A percentile compares a stretch with the other conserved stretches of the same genome.
phyloP scores from a whole-genome alignment of 495 filamentous ascomycete species.

The Podospora pseudocomata region DNA sequence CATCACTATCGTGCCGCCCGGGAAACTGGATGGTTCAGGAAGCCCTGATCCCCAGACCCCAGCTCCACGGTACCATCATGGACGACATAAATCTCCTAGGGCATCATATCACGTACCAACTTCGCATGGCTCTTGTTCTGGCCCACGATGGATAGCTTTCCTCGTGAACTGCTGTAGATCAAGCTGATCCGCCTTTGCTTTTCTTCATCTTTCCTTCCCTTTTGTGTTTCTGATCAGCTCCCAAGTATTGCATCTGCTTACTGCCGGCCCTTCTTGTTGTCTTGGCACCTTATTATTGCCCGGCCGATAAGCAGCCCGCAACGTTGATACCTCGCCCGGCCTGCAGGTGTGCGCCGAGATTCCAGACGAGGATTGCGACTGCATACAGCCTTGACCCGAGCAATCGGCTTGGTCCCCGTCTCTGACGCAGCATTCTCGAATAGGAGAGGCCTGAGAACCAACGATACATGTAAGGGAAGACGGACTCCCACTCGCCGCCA shows the following conservation, averaged over 20 bases:
- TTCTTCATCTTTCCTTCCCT: background rate
- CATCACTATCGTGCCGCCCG: slow-evolving; percentile 2
- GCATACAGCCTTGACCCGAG: background rate
- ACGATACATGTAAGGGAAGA: background rate
- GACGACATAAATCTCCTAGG: background rate
- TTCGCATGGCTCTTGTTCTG: background rate
- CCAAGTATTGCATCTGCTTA: background rate
- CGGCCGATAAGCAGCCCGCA: background rate
- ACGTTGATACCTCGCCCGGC: background rate
- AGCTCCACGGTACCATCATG: background rate
- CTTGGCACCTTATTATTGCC: background rate
- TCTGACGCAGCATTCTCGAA: slow-evolving; percentile 7
- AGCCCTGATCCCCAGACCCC: background rate
- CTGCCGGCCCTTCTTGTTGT: background rate
- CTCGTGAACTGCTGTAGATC: background rate
- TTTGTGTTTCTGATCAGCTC: background rate
- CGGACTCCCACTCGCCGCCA: background rate
- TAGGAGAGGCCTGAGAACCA: slow-evolving; percentile 2
- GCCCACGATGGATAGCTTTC: background rate
- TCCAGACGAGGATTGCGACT: background rate
- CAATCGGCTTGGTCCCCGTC: slow-evolving; percentile 1
- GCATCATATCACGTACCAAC: background rate
- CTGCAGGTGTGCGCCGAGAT: background rate
- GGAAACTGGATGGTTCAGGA: slow-evolving; percentile 7
- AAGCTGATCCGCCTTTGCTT: background rate